Percentiles rank a stretch among this genome's conserved stretches.
phyloP scores from a whole-genome alignment of 2,329 filamentous ascomycete genomes.

The Talaromyces atroroseus region DNA sequence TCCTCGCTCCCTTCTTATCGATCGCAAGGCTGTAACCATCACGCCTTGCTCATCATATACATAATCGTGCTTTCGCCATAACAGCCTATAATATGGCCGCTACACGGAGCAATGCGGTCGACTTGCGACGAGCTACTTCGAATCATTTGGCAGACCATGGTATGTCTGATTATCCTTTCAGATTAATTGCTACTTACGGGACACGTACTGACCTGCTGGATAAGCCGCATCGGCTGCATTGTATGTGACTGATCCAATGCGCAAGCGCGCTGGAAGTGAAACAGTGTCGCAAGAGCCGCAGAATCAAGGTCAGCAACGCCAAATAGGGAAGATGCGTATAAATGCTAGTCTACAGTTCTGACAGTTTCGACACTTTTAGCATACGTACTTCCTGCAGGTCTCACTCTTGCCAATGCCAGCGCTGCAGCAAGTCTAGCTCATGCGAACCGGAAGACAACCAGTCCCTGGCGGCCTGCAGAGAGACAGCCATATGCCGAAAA shows the following conservation, averaged over 20 bases:
- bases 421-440: slow-evolving; percentile 71
- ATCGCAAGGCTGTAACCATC: background rate
- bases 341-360: background rate
- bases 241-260: slow-evolving; percentile 46
- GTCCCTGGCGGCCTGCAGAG: slow-evolving; percentile 60
- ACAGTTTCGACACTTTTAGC: slow-evolving; percentile 1
- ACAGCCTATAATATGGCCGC: slow-evolving; percentile 1
- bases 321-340: background rate
- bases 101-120: slow-evolving; percentile 3
- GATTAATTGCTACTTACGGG: background rate
- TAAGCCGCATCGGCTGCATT: slow-evolving; percentile 58
- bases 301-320: slow-evolving; percentile 3
- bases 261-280: slow-evolving; percentile 18
- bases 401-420: slow-evolving; percentile 58
- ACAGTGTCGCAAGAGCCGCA: background rate
- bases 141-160: slow-evolving; percentile 12
- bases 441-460: slow-evolving; percentile 53
- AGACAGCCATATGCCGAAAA: slow-evolving; percentile 55
- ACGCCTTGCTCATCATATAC: background rate
- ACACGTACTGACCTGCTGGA: background rate
- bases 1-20: background rate
- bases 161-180: slow-evolving; percentile 7
- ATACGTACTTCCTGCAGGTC: slow-evolving; percentile 50
- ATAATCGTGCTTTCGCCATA: background rate
- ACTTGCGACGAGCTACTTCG: background rate